These are phyloP conservation scores for Artemisia annua DNA, from an alignment of 129 eudicot genomes.

Conservation along the genomic window DNA sequence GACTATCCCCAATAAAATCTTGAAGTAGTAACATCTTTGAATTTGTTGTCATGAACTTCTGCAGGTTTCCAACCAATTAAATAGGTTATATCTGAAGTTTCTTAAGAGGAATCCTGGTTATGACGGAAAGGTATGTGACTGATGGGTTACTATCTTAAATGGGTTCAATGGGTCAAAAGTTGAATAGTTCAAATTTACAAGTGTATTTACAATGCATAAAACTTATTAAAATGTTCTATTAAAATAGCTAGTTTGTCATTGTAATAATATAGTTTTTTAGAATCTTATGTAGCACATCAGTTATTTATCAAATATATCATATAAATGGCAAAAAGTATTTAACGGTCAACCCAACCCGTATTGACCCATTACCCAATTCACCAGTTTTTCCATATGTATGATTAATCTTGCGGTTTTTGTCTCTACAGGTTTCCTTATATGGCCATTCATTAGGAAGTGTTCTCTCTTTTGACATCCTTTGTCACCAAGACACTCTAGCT, in stretches of 20 bases:
- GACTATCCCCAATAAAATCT: too few species aligned
- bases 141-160: neutral
- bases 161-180: too few species aligned
- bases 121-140: constrained; percentile 81
- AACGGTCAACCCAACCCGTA: too few species aligned
- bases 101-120: constrained; percentile 92
- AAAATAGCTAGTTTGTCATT: too few species aligned
- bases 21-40: too few species aligned
- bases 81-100: constrained; percentile 80
- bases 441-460: constrained; percentile 98
- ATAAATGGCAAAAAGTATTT: too few species aligned
- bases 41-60: neutral
- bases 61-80: constrained; percentile 93
- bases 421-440: constrained; percentile 82
- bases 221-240: neutral
- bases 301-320: too few species aligned
- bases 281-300: too few species aligned
- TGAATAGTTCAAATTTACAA: neutral
- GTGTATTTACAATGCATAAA: neutral
- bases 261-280: too few species aligned
- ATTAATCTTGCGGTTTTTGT: neutral
- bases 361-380: too few species aligned
- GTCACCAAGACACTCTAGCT: constrained; percentile 80
- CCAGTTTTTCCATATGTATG: neutral
- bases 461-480: constrained; percentile 89